Percentiles rank a stretch among this genome's conserved stretches.
These are phyloP conservation scores for Metarhizium robertsii DNA, from an alignment of 2,329 filamentous ascomycete genomes.

Conservation along the genomic window DNA sequence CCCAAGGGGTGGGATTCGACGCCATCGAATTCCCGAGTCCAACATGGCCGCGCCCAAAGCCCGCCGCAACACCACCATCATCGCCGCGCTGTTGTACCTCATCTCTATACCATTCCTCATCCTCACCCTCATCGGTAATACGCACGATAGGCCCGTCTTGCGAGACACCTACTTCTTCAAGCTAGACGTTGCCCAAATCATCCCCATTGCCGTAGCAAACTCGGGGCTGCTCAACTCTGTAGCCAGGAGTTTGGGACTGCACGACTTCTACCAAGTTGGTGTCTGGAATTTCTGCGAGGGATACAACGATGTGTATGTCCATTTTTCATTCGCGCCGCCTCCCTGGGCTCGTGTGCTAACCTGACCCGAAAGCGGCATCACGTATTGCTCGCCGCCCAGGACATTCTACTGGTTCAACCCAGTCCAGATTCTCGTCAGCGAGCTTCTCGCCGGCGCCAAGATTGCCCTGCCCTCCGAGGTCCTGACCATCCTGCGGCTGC, in stretches of 20 bases:
- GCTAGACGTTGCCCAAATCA: conserved; percentile 73
- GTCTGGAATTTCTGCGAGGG: conserved; percentile 91
- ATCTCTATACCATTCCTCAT: conserved; percentile 70
- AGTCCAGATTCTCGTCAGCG: conserved; percentile 66
- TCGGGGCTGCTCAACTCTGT: conserved; percentile 76
- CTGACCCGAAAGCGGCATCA: conserved; percentile 50
- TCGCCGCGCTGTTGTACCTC: conserved; percentile 62
- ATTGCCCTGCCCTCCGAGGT: conserved; percentile 73
- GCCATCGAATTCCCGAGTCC: not conserved
- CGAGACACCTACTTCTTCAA: conserved; percentile 74
- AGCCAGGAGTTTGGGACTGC: conserved; percentile 73
- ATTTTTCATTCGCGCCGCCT: not conserved
- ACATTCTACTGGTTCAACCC: conserved; percentile 87
- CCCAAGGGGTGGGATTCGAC: no score
- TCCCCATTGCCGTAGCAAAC: conserved; percentile 63
- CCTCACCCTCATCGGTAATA: conserved; percentile 70
- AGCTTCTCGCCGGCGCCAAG: conserved; percentile 72
- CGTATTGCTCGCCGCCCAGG: conserved; percentile 61
- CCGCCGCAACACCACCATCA: conserved; percentile 50
- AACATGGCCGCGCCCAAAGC: conserved; percentile 18
- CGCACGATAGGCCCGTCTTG: conserved; percentile 50
- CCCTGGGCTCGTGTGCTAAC: not conserved
- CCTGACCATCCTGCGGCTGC: conserved; percentile 62
- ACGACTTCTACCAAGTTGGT: conserved; percentile 91
- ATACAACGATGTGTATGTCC: conserved; percentile 51